These are phyloP conservation scores for Rhodomyrtus tomentosa DNA, from an alignment of 345 rosid genomes.

Conservation along the genomic window DNA sequence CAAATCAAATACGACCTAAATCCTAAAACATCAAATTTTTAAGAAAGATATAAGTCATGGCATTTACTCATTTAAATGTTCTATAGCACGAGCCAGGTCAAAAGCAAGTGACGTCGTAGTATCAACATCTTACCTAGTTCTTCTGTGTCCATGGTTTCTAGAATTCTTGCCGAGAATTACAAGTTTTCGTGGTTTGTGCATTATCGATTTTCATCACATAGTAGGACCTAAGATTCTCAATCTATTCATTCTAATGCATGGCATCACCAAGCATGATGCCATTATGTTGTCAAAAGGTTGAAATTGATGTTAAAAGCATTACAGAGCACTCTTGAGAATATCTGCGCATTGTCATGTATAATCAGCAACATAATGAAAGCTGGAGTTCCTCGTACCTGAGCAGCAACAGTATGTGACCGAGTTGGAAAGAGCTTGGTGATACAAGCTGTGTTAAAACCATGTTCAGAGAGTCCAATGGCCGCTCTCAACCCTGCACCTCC, in stretches of 20 bases:
- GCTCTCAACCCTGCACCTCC: conserved; percentile 98
- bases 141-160: background rate
- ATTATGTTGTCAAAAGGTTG: background rate
- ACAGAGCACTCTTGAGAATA: background rate
- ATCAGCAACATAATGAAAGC: background rate
- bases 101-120: background rate
- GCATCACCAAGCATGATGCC: background rate
- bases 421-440: conserved; percentile 97
- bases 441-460: conserved; percentile 98
- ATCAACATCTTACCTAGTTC: background rate
- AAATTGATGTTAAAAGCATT: background rate
- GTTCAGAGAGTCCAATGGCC: conserved; percentile 96
- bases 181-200: background rate
- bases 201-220: background rate
- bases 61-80: background rate
- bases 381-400: conserved; percentile 46
- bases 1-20: background rate
- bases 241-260: background rate
- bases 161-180: background rate
- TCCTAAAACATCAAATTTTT: background rate
- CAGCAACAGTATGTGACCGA: conserved; percentile 96
- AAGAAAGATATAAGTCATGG: background rate
- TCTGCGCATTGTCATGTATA: background rate
- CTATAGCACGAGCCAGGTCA: background rate
- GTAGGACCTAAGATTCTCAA: background rate